Evolutionary conservation across 2,329 filamentous ascomycete genomes (phyloP).

Genomic region (Teratosphaeria viscida): DNA sequence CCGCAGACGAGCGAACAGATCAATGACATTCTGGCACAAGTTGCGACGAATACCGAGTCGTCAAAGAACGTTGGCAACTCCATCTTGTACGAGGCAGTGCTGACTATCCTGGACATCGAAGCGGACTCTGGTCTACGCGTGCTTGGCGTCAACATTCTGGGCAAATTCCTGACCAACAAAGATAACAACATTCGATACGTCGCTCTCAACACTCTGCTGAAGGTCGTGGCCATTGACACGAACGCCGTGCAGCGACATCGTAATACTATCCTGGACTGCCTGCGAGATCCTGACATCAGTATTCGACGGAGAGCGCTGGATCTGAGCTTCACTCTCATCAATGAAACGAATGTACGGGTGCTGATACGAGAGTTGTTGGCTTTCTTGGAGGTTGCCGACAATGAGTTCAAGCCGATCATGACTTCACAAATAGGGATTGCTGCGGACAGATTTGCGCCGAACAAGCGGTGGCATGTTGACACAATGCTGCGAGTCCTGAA

Average conservation of each 20-base stretch:
- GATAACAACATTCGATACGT: conserved; percentile 99
- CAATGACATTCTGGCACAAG: conserved; percentile 86
- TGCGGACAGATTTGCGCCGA: conserved; percentile 88
- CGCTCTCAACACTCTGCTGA: conserved; percentile 91
- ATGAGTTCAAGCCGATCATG: conserved; percentile 98
- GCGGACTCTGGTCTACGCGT: conserved; percentile 91
- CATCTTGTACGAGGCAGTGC: conserved; percentile 92
- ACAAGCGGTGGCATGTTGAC: conserved; percentile 97
- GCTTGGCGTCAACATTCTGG: conserved; percentile 92
- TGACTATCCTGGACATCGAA: conserved; percentile 95
- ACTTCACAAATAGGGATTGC: conserved; percentile 96
- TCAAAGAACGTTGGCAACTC: conserved; percentile 98
- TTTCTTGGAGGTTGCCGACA: conserved; percentile 93
- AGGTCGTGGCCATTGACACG: conserved; percentile 94
- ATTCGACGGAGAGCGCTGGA: conserved; percentile 92
- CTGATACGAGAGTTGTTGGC: conserved; percentile 86
- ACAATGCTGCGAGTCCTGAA: conserved; percentile 93
- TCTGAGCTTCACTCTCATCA: conserved; percentile 95
- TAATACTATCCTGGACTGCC: conserved; percentile 93
- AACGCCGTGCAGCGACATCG: conserved; percentile 95
- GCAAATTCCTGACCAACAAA: conserved; percentile 95
- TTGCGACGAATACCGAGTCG: conserved; percentile 94
- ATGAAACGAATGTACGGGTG: conserved; percentile 89
- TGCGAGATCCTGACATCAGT: conserved; percentile 95
- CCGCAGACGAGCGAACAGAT: conserved; percentile 86